These are phyloP conservation scores for Phytomonas sp. DNA, from an alignment of 208 protist species.

Conservation along the genomic window DNA sequence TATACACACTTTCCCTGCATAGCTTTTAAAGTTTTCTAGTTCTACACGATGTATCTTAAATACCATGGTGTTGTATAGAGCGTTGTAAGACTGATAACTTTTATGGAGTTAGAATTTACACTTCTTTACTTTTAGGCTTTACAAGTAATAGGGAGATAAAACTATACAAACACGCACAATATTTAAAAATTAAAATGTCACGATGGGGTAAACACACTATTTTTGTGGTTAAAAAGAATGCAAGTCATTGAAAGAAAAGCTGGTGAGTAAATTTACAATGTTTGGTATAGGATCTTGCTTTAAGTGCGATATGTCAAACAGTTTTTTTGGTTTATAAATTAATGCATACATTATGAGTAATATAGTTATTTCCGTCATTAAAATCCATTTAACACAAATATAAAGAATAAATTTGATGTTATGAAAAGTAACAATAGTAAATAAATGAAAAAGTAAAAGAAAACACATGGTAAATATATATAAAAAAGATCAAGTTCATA, in stretches of 20 bases:
- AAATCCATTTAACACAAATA: not conserved
- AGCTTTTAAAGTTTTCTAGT: constrained; percentile 99
- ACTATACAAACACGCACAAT: not conserved
- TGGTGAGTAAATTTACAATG: too few species aligned
- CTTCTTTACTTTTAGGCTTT: not conserved
- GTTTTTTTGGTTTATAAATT: too few species aligned
- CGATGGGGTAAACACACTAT: not conserved
- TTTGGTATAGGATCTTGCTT: too few species aligned
- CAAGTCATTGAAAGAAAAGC: constrained; percentile 3
- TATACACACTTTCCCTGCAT: constrained; percentile 89
- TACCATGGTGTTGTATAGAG: constrained; percentile 23
- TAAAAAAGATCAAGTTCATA: constrained; percentile 13
- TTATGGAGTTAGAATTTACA: not conserved
- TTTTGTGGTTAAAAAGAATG: not conserved
- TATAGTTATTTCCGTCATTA: not conserved
- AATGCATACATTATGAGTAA: too few species aligned
- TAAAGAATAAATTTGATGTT: constrained; percentile 3
- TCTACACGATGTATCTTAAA: constrained; percentile 85
- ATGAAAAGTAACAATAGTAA: constrained; percentile 10
- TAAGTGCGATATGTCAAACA: too few species aligned
- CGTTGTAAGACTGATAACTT: not conserved
- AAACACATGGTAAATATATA: constrained; percentile 7
- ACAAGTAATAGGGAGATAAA: constrained; percentile 1
- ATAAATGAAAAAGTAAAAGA: constrained; percentile 14
- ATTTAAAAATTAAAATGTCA: constrained; percentile 7